Evolutionary conservation across 306 rosid species (phyloP), one percentile per base, ranked within the genome.

Genomic region (Luffa aegyptiaca): DNA sequence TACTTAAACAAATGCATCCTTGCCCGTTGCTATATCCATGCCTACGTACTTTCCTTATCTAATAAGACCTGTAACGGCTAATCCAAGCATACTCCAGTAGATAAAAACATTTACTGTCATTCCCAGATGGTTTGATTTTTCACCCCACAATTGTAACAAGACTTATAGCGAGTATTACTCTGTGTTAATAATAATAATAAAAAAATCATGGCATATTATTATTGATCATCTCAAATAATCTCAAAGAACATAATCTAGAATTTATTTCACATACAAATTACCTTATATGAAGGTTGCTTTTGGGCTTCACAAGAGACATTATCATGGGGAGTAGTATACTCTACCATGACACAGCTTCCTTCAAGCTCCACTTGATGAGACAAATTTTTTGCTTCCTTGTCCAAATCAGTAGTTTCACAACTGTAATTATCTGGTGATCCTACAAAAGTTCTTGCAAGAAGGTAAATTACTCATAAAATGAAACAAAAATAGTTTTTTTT

Each of bases 271-370:
- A 20, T 17, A 73, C 49, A 65, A 72, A 64, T 16, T 84, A 92
- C 98, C 97, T 79, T 89, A 84, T 84, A 92, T 14, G 98, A 92
- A 82, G 88, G 79, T 76, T 83, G 92, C 85, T 85, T 90, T 87
- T 70, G 90, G 63, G 76, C 59, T 84, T 91, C 83, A 75, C 18
- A 58, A 65, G 96, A 80, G 61, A 82, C 66, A 31, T 31, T 90
- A 80, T 14, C 21, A 35, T 88, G 70, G 42, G 90, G 88, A 79
- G 81, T 82, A 7, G 78, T 84, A 79, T 87, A 93, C n/a, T 88
- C 86, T 69, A 88, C 84, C 81, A 85, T 69, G 76, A 87, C 82
- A 87, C 89, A 84, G 51, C 82, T 87, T 79, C 87, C 90, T 48
- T 78, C 86, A 78, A 81, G 85, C 81, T 84, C 84, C 75, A 73